These are phyloP conservation scores for Senna siamea DNA, from an alignment of 306 rosid genomes.

Conservation along the genomic window DNA sequence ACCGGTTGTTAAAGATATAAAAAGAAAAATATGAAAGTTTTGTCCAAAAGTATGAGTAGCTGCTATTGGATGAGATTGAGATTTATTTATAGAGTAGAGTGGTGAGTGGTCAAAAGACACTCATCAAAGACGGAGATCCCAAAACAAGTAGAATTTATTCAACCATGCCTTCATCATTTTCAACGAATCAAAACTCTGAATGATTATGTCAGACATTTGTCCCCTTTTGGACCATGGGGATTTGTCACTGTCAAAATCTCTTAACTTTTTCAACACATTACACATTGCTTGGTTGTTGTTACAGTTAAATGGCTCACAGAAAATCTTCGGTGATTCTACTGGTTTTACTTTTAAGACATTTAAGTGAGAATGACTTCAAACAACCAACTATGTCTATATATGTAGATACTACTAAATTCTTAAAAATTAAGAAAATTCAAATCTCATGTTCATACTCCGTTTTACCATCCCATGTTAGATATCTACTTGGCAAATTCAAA, in stretches of 20 bases:
- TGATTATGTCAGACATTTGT: not conserved
- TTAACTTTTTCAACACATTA: not conserved
- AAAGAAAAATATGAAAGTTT: no score
- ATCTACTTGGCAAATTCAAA: not conserved
- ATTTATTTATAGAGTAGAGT: no score
- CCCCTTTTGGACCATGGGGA: not conserved
- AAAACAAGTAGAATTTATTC: not conserved
- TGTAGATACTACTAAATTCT: no score
- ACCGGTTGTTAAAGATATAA: no score
- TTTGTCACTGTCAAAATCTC: not conserved
- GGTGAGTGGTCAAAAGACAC: not conserved
- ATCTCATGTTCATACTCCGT: not conserved
- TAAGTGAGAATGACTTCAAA: not conserved
- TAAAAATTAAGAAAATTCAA: no score
- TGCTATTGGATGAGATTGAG: no score
- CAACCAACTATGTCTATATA: not conserved
- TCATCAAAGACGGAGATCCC: not conserved
- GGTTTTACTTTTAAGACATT: constrained; percentile 17
- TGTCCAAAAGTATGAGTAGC: no score
- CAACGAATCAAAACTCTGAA: not conserved
- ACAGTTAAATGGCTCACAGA: constrained; percentile 19
- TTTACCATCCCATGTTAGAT: no score
- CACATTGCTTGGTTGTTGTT: not conserved
- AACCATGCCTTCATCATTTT: not conserved
- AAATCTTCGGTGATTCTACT: not conserved